phyloP scores from a whole-genome alignment of 1,284 basidiomycete species.

The Pseudozyma tsukubaensis region DNA sequence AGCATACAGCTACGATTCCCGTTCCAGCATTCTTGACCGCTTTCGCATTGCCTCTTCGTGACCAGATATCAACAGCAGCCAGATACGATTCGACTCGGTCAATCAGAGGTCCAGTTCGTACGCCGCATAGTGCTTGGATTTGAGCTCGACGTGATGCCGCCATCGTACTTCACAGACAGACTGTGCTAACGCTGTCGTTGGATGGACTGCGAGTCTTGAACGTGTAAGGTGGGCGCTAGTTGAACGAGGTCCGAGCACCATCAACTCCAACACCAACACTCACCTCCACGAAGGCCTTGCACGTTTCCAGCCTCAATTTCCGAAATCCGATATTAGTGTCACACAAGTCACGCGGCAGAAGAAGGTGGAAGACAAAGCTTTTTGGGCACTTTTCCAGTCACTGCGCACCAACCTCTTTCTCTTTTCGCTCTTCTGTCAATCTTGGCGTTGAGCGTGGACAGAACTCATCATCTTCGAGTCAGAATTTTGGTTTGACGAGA shows the following conservation, averaged over 20 bases:
- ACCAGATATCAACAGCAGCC: slow-evolving; percentile 50
- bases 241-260: slow-evolving; percentile 19
- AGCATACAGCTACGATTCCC: slow-evolving; percentile 47
- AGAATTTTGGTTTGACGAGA: slow-evolving; percentile 15
- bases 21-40: slow-evolving; percentile 48
- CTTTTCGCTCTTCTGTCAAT: too few species aligned
- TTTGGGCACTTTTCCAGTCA: not conserved
- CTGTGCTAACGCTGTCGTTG: too few species aligned
- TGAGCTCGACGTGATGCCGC: slow-evolving; percentile 45
- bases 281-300: not conserved
- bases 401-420: slow-evolving; percentile 1
- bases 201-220: not conserved
- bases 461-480: slow-evolving; percentile 21
- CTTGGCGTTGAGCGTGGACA: not conserved
- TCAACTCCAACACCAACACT: not conserved
- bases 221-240: not conserved
- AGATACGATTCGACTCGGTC: slow-evolving; percentile 51
- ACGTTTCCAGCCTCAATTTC: slow-evolving; percentile 15
- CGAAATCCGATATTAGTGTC: slow-evolving; percentile 21
- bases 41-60: slow-evolving; percentile 47
- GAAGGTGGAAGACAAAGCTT: slow-evolving; percentile 12
- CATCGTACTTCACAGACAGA: slow-evolving; percentile 14
- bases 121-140: slow-evolving; percentile 43
- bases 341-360: slow-evolving; percentile 13
- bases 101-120: slow-evolving; percentile 39